A percentile compares a stretch with the other conserved stretches of the same genome.
These are phyloP conservation scores for Fraxinus baroniana DNA, from an alignment of 305 asterid species.

Conservation along the genomic window DNA sequence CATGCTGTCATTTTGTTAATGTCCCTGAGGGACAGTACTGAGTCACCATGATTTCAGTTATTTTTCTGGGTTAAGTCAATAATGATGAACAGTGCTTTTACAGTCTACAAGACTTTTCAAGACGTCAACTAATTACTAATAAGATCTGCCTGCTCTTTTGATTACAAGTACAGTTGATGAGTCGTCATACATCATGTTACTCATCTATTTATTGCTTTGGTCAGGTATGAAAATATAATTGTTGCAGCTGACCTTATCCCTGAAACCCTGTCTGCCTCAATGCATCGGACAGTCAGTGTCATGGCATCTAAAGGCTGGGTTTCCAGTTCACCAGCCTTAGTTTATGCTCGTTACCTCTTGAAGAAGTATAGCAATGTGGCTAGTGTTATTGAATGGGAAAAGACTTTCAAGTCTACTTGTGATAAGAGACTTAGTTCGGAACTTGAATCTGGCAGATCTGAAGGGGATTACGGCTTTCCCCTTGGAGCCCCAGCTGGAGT, in stretches of 20 bases:
- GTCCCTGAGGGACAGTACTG: not conserved
- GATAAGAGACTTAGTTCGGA: slow-evolving; percentile 84
- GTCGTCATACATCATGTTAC: not conserved
- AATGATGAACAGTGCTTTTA: not conserved
- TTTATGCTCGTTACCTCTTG: slow-evolving; percentile 66
- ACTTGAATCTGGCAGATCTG: slow-evolving; percentile 79
- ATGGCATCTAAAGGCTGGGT: slow-evolving; percentile 77
- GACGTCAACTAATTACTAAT: not conserved
- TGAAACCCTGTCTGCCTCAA: slow-evolving; percentile 70
- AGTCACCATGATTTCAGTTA: not conserved
- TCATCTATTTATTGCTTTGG: slow-evolving; percentile 4
- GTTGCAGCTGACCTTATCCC: slow-evolving; percentile 92
- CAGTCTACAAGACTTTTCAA: not conserved
- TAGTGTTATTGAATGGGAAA: slow-evolving; percentile 90
- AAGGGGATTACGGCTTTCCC: slow-evolving; percentile 74
- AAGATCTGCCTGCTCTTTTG: slow-evolving; percentile 3
- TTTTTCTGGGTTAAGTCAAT: not conserved
- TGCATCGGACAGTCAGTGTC: slow-evolving; percentile 66
- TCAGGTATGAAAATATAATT: slow-evolving; percentile 89
- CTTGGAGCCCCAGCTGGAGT: slow-evolving; percentile 97
- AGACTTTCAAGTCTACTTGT: slow-evolving; percentile 66
- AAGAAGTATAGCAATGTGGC: slow-evolving; percentile 66
- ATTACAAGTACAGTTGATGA: not conserved
- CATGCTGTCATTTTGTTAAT: not conserved
- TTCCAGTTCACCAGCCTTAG: slow-evolving; percentile 67